These are phyloP conservation scores for Triticum urartu DNA, from an alignment of 176 grass and related monocot species.

Conservation along the genomic window DNA sequence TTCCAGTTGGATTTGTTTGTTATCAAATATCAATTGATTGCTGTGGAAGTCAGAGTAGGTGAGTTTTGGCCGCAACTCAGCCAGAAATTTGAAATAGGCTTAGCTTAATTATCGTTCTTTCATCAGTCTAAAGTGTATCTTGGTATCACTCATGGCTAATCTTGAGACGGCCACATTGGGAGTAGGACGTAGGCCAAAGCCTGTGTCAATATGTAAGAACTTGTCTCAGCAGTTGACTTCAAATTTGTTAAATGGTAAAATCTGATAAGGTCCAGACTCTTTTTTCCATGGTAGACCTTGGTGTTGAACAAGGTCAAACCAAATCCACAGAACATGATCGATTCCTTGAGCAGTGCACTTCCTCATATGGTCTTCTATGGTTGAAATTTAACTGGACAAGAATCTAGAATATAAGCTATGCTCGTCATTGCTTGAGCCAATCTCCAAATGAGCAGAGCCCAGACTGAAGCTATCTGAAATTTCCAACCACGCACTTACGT, in stretches of 20 bases:
- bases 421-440: not conserved
- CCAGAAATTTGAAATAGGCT: not conserved
- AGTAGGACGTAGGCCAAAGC: not conserved
- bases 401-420: not conserved
- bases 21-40: not conserved
- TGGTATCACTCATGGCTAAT: not conserved
- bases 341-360: not conserved
- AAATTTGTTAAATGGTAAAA: not conserved
- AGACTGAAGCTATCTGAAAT: constrained; percentile 2
- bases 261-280: not conserved
- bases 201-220: not conserved
- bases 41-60: not conserved
- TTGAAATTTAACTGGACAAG: not conserved
- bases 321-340: not conserved
- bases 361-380: not conserved
- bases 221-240: not conserved
- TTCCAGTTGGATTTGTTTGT: constrained; percentile 17
- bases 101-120: constrained; percentile 7
- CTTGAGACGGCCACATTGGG: not conserved
- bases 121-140: not conserved
- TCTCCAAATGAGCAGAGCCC: not conserved
- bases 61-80: not conserved
- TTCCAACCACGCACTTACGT: not conserved
- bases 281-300: not conserved
- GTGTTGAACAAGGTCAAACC: not conserved